Evolutionary conservation across 345 rosid species (phyloP).

Genomic region (Theobroma cacao): DNA sequence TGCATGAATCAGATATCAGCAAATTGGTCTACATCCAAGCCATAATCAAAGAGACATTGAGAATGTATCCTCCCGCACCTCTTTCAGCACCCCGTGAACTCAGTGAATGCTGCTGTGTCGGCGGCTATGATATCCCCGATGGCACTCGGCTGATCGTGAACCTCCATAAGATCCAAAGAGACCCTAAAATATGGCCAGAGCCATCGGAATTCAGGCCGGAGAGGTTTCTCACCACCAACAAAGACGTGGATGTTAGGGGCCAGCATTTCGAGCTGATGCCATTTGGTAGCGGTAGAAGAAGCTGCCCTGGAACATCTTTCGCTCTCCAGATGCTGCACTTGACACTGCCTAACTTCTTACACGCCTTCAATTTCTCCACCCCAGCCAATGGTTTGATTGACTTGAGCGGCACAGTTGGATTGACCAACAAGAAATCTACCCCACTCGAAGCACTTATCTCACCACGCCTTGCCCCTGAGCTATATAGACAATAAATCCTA

Average conservation of each 20-base stretch:
- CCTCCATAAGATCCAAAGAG: slow-evolving; percentile 33
- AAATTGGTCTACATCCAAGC: slow-evolving; percentile 35
- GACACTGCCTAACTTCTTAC: slow-evolving; percentile 4
- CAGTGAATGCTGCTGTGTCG: slow-evolving; percentile 2
- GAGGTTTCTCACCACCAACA: slow-evolving; percentile 34
- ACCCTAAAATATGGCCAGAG: slow-evolving; percentile 35
- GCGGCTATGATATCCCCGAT: slow-evolving; percentile 22
- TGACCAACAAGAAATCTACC: slow-evolving; percentile 10
- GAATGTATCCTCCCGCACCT: slow-evolving; percentile 35
- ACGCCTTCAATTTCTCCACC: neutral
- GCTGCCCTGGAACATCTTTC: slow-evolving; percentile 31
- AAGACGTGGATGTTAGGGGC: slow-evolving; percentile 32
- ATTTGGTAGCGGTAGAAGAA: slow-evolving; percentile 41
- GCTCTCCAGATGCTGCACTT: neutral
- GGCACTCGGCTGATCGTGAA: slow-evolving; percentile 35
- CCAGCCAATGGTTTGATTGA: neutral
- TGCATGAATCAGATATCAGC: slow-evolving; percentile 27
- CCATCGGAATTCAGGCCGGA: slow-evolving; percentile 35
- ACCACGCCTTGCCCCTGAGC: slow-evolving; percentile 24
- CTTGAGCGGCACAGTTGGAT: slow-evolving; percentile 1
- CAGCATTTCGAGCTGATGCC: slow-evolving; percentile 33
- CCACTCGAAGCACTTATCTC: slow-evolving; percentile 30
- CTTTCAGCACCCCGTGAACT: slow-evolving; percentile 20
- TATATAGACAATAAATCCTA: neutral
- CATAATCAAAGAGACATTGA: slow-evolving; percentile 36